Evolutionary conservation across 1,139 yeast genomes (phyloP).

Genomic region (Hyphopichia buzzinii): DNA sequence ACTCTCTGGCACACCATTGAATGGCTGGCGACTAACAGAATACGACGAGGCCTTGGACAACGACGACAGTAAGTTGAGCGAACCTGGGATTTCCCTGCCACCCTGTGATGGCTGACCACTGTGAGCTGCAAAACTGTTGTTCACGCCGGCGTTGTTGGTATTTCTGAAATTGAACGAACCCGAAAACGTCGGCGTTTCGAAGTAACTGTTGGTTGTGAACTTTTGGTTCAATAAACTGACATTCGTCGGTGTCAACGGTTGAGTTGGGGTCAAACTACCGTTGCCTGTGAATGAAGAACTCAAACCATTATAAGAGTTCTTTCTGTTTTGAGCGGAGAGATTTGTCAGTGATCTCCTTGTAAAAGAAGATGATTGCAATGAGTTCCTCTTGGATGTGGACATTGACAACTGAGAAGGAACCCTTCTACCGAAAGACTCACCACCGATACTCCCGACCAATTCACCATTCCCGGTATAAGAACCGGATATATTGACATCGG

Average conservation of each 20-base stretch:
- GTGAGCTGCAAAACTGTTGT: neutral
- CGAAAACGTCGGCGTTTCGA: slow-evolving; percentile 20
- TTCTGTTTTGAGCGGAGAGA: slow-evolving; percentile 14
- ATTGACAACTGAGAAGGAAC: slow-evolving; percentile 10
- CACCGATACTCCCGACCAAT: slow-evolving; percentile 1
- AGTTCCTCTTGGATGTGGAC: slow-evolving; percentile 16
- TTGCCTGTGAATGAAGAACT: slow-evolving; percentile 4
- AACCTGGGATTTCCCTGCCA: slow-evolving; percentile 21
- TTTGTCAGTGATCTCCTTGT: slow-evolving; percentile 19
- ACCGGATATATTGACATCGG: slow-evolving; percentile 26
- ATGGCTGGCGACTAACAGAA: neutral
- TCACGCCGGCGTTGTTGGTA: neutral
- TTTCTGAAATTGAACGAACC: slow-evolving; percentile 1
- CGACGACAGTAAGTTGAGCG: slow-evolving; percentile 20
- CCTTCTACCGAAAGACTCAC: slow-evolving; percentile 13
- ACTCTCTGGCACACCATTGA: neutral
- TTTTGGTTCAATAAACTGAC: slow-evolving; percentile 27
- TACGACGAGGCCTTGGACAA: slow-evolving; percentile 1
- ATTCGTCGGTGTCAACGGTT: slow-evolving; percentile 28
- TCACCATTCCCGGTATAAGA: slow-evolving; percentile 6
- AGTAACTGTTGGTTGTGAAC: slow-evolving; percentile 22
- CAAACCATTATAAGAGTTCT: slow-evolving; percentile 12
- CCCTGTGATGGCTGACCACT: neutral
- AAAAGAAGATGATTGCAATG: slow-evolving; percentile 20
- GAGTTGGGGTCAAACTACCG: slow-evolving; percentile 8